Evolutionary conservation across 2,329 filamentous ascomycete species (phyloP), one percentile per base, ranked within the genome.

Genomic region (Trichoderma hamatum): DNA sequence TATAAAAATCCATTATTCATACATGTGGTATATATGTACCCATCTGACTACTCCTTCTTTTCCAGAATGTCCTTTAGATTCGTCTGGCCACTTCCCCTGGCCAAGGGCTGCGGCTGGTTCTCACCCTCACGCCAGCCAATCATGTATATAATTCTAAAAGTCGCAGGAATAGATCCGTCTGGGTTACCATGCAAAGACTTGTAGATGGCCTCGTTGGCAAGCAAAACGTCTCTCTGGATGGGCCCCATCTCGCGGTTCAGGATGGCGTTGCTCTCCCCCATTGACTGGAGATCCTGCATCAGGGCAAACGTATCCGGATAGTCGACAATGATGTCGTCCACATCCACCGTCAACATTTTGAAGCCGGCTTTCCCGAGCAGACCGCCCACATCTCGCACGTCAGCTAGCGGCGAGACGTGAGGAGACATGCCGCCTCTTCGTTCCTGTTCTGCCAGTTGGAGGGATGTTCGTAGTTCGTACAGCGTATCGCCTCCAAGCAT

Each of bases 401-500:
- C 94, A 0, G 95, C 96, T 24, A 99, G 81, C 3, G 96, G 96
- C 4, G 93, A 97, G 28, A 97, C 91, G 76, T 95, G 94, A 2
- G 94, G 94, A 7, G 92, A 92, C 60, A 99, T 92, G 32, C 96
- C 96, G n/a, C 96, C 96, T 24, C 92, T 86, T 19, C 95, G 87
- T 76, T 99, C 96, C 75, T 93, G 88, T 79, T 97, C 94, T 3
- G 96, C 95, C 3, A 99, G 86, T 80, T 99, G 96, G 16, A 99
- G 84, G 39, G 94, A 96, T 0, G 95, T 97, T 39, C 96, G 92
- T 66, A 99, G 86, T 83, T 99, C 96, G 77, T 91, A 99, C 1
- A 99, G 85, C 9, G 92, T 95, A 79, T 99, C 96, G 0, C 96
- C 96, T 68, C 96, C 96, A 70, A 97, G 90, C 94, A 99, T 99